Evolutionary conservation across 1,284 basidiomycete species (phyloP), one percentile per base, ranked within the genome.

Genomic region (Phellopilus nigrolimitatus): DNA sequence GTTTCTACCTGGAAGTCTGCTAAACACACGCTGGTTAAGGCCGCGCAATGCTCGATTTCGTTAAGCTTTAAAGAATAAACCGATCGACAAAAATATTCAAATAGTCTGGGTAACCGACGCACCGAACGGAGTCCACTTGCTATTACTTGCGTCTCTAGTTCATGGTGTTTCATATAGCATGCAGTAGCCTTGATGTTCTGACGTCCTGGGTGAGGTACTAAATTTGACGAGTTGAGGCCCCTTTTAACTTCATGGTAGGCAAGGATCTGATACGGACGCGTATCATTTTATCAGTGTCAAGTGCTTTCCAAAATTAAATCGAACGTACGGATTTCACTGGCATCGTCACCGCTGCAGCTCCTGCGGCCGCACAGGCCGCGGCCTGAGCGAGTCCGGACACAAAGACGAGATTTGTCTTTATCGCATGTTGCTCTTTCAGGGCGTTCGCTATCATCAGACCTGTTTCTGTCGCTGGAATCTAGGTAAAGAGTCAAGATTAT

Each of bases 401-500:
- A 44, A 74, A 59, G 30, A 67, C 69, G 34, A 84, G 61, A 60
- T 80, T 78, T 3, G 73, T 75, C 33, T 70, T 64, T 33, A 81
- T 72, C n/a, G 60, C 60, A 47, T 73, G 57, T 39, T 61, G 60
- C 4, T 61, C 53, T 36, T 67, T 62, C 13, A 82, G 69, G 34
- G 61, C 56, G 30, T 61, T 64, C 0, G 77, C 71, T 4, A 82
- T 80, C n/a, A 53, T 50, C 12, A 82, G 68, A 12, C 80, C 82
- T 17, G 65, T 65, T 39, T 74, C 69, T 2, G 79, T 82, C 8
- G 80, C 80, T 25, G 80, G 78, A 40, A 84, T 72, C 80, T 83
- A 28, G 43, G 1, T 42, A 4, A 24, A 33, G 12, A 17, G 10
- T 17, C 10, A 41, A 19, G 22, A 24, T 22, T 5, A 41, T 6